phyloP scores from a whole-genome alignment of 768 basidiomycete genomes.

The Dioszegia aurantiaca region DNA sequence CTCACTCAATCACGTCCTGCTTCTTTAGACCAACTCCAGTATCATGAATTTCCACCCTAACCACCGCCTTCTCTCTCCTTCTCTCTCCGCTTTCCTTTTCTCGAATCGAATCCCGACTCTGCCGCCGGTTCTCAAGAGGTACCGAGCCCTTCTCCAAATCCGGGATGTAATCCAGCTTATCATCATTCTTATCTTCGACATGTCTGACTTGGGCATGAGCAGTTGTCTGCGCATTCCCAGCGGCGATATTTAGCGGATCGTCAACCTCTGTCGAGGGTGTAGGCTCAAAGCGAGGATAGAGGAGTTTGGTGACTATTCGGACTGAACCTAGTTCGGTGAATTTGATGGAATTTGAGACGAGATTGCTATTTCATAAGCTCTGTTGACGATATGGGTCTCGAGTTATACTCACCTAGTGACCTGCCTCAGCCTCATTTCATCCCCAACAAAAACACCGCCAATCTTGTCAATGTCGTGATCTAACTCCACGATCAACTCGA shows the following conservation, averaged over 20 bases:
- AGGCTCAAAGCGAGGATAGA: slow-evolving; percentile 52
- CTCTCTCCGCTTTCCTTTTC: slow-evolving; percentile 18
- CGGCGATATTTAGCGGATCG: slow-evolving; percentile 37
- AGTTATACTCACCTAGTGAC: slow-evolving; percentile 31
- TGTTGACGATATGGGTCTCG: too few relatives aligned
- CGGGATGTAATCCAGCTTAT: slow-evolving; percentile 1
- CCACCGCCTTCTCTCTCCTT: slow-evolving; percentile 52
- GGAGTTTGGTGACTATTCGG: slow-evolving; percentile 62
- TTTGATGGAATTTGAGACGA: slow-evolving; percentile 60
- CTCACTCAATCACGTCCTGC: slow-evolving; percentile 64
- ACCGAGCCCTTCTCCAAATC: slow-evolving; percentile 44
- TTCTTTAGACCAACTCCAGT: slow-evolving; percentile 65
- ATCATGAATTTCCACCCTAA: slow-evolving; percentile 80
- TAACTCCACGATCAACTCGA: slow-evolving; percentile 67
- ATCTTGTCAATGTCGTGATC: slow-evolving; percentile 58
- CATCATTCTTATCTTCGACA: slow-evolving; percentile 17
- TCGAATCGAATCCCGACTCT: slow-evolving; percentile 18
- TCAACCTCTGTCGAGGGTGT: slow-evolving; percentile 35
- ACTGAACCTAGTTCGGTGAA: slow-evolving; percentile 57
- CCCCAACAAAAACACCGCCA: slow-evolving; percentile 64
- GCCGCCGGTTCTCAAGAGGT: slow-evolving; percentile 20
- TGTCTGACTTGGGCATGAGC: slow-evolving; percentile 5
- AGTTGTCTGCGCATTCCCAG: slow-evolving; percentile 23
- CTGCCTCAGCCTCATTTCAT: slow-evolving; percentile 70
- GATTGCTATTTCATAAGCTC: slow-evolving; percentile 61